Evolutionary conservation across 495 filamentous ascomycete genomes (phyloP), one percentile per base, ranked within the genome.

Genomic region (Hypomontagnella submonticulosa): DNA sequence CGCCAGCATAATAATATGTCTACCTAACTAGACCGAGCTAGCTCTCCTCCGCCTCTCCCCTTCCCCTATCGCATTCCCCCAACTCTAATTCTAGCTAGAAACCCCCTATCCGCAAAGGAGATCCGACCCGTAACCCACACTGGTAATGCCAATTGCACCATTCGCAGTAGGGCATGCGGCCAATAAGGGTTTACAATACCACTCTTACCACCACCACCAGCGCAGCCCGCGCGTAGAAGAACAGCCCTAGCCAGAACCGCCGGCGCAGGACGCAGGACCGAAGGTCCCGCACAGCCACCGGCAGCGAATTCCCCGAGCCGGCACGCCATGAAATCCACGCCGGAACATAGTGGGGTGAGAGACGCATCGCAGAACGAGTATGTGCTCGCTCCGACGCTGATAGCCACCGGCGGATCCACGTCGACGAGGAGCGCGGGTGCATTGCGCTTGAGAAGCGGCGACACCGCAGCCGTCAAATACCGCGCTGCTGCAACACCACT

Each of bases 151-250:
- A 9, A 37, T 4, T 49, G 20, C 13, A 51, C n/a, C 34, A 13
- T 44, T 33, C 60, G 61, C 34, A 49, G 46, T 38, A 76, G 18
- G 13, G 71, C 66, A 10, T 75, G 73, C 32, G 70, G 60, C 67
- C 67, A 73, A 20, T 73, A 68, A 23, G 73, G 70, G 10, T 71
- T 64, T 18, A 73, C 61, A 19, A 52, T 47, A 8, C 46, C 23
- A 36, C 52, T 33, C 11, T 66, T 30, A n/a, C 44, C 18, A 8
- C 44, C 6, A 34, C 43, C 18, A 13, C 19, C 18, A 27, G 12
- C 69, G 57, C 71, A 75, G 4, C 75, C 76, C 37, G 72, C 73
- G 5, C 69, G 61, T 4, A 55, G 56, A 15, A 78, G 59, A 1
- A 71, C 53, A 5, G 67, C 69, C 34, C 41, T 46, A 1, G 75